Base-by-base conservation (phyloP, 2,329 filamentous ascomycete genomes). In the Aphanocladium album region DNA sequence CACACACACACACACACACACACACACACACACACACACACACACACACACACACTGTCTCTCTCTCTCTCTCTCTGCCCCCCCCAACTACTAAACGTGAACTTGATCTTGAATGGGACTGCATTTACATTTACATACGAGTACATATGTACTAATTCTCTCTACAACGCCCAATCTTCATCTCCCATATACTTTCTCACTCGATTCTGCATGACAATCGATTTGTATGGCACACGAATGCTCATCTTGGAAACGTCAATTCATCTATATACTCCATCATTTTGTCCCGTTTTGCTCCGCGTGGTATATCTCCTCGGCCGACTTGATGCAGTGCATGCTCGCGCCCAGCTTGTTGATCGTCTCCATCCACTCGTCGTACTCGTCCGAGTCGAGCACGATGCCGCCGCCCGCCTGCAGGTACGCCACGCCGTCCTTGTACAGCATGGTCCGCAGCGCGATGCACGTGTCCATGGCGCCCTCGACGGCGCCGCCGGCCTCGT, bases 341-440 rank as follows among this genome's bases (percentile, higher is more conserved):
- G 91, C 90, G 27, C 89, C 87, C 52, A 96, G 80, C 82, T 99
- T 99, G 80, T 99, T 98, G 78, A 95, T 87, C 57, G 86, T 91
- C 65, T 96, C 97, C 83, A 98, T 91, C 75, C 93, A 85, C 81
- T 93, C 97, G 75, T 98, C 95, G 65, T 97, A 89, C 67, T 82
- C 89, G 71, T 96, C 93, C 45, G 90, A 96, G 75, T 98, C 95
- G 70, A 93, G 96, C 47, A 96, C 93, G 69, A 97, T 96, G 33
- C 93, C 93, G 39, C 93, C 93, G 16, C 89, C 84, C n/a, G 85
- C 85, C 71, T 99, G 95, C 64, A 99, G 81, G 77, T 97, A 98
- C 3, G 92, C 93, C 61, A 95, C 83, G 1, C 90, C 90, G 62
- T 96, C 90, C 78, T 96, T 97, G 63, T 93, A 83, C 70, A 97